These are phyloP conservation scores for Ascoidea rubescens DNA, from an alignment of 805 yeast genomes.

Conservation along the genomic window DNA sequence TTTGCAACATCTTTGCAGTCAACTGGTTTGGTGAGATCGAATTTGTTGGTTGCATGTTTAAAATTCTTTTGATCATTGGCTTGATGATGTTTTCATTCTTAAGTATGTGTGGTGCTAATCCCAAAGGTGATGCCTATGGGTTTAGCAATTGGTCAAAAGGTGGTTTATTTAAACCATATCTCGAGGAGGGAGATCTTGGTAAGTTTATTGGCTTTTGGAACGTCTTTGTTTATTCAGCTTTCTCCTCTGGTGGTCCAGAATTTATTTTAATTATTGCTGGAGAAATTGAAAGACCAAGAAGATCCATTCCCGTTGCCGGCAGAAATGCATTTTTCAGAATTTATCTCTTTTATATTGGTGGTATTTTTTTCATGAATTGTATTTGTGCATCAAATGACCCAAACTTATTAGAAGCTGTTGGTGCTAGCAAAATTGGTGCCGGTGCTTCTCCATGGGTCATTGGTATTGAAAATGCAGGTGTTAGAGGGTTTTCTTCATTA, in stretches of 20 bases:
- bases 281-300: conserved; percentile 60
- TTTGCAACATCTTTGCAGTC: conserved; percentile 59
- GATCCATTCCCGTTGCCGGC: conserved; percentile 61
- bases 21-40: conserved; percentile 69
- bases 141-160: conserved; percentile 42
- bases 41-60: conserved; percentile 64
- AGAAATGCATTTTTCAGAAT: conserved; percentile 61
- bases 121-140: conserved; percentile 47
- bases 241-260: conserved; percentile 83
- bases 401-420: conserved; percentile 37
- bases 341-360: conserved; percentile 53
- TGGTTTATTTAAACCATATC: conserved; percentile 43
- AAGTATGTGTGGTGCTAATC: conserved; percentile 84
- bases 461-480: conserved; percentile 61
- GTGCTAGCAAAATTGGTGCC: conserved; percentile 54
- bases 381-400: conserved; percentile 62
- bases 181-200: conserved; percentile 42
- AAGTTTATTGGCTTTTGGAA: conserved; percentile 60
- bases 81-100: conserved; percentile 61
- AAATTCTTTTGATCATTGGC: conserved; percentile 63
- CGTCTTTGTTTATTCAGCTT: conserved; percentile 57
- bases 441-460: conserved; percentile 73
- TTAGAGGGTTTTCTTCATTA: conserved; percentile 55
- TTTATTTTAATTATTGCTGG: conserved; percentile 78
- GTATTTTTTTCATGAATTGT: conserved; percentile 68